Evolutionary conservation across 805 yeast species (phyloP).

Genomic region (Yarrowia deformans): DNA sequence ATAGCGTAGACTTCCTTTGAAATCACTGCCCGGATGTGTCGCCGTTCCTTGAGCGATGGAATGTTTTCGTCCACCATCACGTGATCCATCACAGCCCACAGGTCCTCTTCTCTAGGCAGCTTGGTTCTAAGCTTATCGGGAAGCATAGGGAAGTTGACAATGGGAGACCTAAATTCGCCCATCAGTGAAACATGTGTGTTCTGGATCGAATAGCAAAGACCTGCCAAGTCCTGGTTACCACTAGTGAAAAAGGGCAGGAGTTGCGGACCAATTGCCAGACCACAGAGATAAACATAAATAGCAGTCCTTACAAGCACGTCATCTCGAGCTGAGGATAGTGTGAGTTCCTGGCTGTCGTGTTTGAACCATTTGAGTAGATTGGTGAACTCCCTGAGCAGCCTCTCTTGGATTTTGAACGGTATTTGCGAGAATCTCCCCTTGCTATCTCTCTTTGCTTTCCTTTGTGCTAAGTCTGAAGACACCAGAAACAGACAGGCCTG

Average conservation of each 20-base stretch:
- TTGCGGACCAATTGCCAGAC: not conserved
- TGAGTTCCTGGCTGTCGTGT: not conserved
- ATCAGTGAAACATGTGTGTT: not conserved
- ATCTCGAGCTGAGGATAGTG: not conserved
- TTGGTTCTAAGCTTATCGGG: not conserved
- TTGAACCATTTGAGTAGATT: constrained; percentile 13
- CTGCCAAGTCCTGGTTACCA: not conserved
- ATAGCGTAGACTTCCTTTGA: not conserved
- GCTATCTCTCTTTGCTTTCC: not conserved
- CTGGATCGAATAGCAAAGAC: not conserved
- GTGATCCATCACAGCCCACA: constrained; percentile 1
- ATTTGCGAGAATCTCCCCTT: not conserved
- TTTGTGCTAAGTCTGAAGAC: not conserved
- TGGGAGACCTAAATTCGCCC: not conserved
- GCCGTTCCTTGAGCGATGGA: not conserved
- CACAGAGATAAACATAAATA: not conserved
- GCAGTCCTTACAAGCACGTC: not conserved
- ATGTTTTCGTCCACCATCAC: not conserved
- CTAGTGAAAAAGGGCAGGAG: constrained; percentile 3
- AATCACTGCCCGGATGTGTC: not conserved
- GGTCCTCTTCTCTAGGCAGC: constrained; percentile 9
- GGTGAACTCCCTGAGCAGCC: not conserved
- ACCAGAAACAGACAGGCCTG: constrained; percentile 5
- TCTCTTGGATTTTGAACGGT: not conserved
- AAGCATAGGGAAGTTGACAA: not conserved